Percentiles rank a stretch among this genome's conserved stretches.
Evolutionary conservation across 257 asterid genomes (phyloP).

Genomic region (Sherardia arvensis): DNA sequence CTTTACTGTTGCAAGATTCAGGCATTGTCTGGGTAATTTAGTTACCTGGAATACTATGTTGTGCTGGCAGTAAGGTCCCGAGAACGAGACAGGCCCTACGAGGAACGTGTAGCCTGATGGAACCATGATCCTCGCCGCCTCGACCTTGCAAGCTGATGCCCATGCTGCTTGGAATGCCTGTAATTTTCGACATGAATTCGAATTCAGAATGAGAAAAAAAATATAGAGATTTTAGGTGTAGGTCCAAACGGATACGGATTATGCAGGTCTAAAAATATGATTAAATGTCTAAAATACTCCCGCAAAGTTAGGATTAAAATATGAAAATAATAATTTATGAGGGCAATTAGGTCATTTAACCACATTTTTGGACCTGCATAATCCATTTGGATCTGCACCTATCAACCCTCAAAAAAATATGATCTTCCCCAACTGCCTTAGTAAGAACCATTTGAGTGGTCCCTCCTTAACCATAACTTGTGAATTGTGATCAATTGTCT

Average conservation of each 20-base stretch:
- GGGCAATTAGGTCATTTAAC: too few relatives aligned
- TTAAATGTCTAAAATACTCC: too few relatives aligned
- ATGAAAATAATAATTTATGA: too few relatives aligned
- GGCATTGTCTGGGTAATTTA: background rate
- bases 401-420: too few relatives aligned
- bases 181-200: constrained; percentile 12
- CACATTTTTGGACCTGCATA: too few relatives aligned
- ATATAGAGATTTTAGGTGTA: too few relatives aligned
- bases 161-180: constrained; percentile 94
- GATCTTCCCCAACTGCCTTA: constrained; percentile 20
- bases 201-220: too few relatives aligned
- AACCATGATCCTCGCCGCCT: constrained; percentile 53
- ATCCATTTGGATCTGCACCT: too few relatives aligned
- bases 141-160: constrained; percentile 74
- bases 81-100: constrained; percentile 82
- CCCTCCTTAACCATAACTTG: constrained; percentile 23
- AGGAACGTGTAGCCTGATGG: constrained; percentile 58
- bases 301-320: too few relatives aligned
- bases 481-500: constrained; percentile 31
- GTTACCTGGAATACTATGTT: constrained; percentile 85
- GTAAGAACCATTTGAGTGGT: constrained; percentile 35
- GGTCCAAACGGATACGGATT: too few relatives aligned
- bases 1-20: background rate
- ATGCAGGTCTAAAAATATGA: too few relatives aligned
- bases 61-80: constrained; percentile 87